Base-by-base conservation (phyloP, 768 basidiomycete genomes). In the Boletus sensibilis region DNA sequence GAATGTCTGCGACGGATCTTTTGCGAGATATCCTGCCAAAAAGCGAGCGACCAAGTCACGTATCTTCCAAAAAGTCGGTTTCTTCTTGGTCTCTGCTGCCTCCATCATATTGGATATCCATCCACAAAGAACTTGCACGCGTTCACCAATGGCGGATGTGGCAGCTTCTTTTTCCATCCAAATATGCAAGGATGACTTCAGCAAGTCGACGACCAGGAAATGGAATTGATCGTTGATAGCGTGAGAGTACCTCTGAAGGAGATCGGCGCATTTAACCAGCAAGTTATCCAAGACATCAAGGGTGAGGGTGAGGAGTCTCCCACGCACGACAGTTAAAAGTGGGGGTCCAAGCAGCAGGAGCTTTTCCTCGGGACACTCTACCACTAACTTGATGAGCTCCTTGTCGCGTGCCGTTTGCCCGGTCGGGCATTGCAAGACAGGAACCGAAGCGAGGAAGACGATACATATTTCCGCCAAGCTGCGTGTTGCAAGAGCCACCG, bases 41-140 rank as follows among this genome's bases (percentile, higher is more conserved):
- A 96, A 89, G 33, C 76, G 75, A 42, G 84, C 75, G 31, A 90
- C 74, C 27, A 76, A 66, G 62, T 91, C 86, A 34, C 92, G 83
- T 29, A 86, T 75, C 52, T 74, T 76, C 90, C 93, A 94, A 3
- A 82, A 83, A 2, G 74, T 72, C 7, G 85, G 66, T 43, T 78
- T 74, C 18, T 72, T 74, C 50, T 59, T 72, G 14, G 58, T 56
- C 69, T 61, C 67, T 34, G 75, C 66, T 11, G 72, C 72, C 45
- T 61, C 63, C 43, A 86, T 68, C 55, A 76, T 71, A 5, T 64
- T 65, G 33, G 81, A 76, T 49, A 92, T 74, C 80, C 83, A 90
- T 0, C 64, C 66, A 56, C 79, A 82, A 33, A 94, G 69, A 23
- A 67, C 52, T 27, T 77, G 74, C 23, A 83, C 76, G 27, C 81